Evolutionary conservation across 208 protist species (phyloP).

Genomic region (Willaertia magna): DNA sequence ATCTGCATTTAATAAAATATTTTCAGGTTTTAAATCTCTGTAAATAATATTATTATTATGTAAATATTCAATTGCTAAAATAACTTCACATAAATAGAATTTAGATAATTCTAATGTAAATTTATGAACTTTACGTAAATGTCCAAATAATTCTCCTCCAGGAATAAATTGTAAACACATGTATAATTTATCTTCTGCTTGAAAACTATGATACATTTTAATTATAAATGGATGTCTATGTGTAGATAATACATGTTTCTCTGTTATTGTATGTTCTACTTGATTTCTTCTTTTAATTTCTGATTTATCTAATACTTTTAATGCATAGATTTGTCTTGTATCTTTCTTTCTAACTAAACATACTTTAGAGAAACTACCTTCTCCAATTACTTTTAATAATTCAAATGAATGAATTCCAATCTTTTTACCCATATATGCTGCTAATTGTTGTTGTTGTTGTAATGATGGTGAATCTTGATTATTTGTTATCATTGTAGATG

Average conservation of each 20-base stretch:
- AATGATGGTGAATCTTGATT: neutral
- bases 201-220: constrained; percentile 32
- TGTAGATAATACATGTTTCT: constrained; percentile 18
- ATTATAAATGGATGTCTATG: constrained; percentile 46
- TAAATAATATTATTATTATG: constrained; percentile 70
- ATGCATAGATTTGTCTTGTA: constrained; percentile 37
- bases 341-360: constrained; percentile 56
- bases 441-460: neutral
- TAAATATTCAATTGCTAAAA: constrained; percentile 66
- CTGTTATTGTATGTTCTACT: constrained; percentile 50
- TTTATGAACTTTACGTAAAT: constrained; percentile 63
- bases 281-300: constrained; percentile 6
- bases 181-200: constrained; percentile 39
- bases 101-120: constrained; percentile 60
- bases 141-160: constrained; percentile 63
- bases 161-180: constrained; percentile 30
- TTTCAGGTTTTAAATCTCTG: constrained; percentile 69
- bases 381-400: constrained; percentile 66
- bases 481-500: too few species aligned
- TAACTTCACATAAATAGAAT: constrained; percentile 74
- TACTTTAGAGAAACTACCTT: constrained; percentile 80
- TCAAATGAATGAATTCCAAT: constrained; percentile 55
- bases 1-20: constrained; percentile 58
- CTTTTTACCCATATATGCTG: neutral
- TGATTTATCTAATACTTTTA: constrained; percentile 30